Percentiles rank a stretch among this genome's conserved stretches.
Conservation (phyloP, 805 yeast genomes). For the Barnettozyma vustinii region DNA sequence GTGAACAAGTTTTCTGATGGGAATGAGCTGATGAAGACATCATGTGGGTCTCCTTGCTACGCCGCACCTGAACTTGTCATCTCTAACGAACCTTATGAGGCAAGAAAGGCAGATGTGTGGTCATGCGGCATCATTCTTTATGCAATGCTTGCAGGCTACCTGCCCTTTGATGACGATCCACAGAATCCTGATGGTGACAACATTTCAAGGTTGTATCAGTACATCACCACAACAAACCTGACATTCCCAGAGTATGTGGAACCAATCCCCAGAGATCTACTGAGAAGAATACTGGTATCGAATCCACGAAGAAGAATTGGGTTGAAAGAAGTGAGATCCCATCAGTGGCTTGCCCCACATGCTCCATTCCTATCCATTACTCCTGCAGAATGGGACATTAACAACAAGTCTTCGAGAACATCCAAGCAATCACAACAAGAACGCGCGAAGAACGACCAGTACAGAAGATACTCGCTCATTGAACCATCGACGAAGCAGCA, state of each 20-base stretch:
- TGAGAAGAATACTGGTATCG: slow-evolving; percentile 78
- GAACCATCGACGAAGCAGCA: slow-evolving; percentile 37
- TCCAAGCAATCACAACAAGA: slow-evolving; percentile 15
- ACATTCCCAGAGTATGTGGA: slow-evolving; percentile 93
- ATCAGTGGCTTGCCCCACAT: slow-evolving; percentile 87
- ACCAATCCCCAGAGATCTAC: slow-evolving; percentile 85
- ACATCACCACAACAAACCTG: slow-evolving; percentile 84
- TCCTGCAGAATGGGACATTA: slow-evolving; percentile 83
- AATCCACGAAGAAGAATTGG: slow-evolving; percentile 75
- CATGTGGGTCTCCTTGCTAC: slow-evolving; percentile 97
- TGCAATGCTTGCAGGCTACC: slow-evolving; percentile 95
- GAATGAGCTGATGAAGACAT: slow-evolving; percentile 82
- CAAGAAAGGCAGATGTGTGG: slow-evolving; percentile 94
- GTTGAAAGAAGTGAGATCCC: slow-evolving; percentile 66
- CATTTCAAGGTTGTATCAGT: slow-evolving; percentile 83
- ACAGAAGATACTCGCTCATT: slow-evolving; percentile 38
- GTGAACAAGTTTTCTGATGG: slow-evolving; percentile 69
- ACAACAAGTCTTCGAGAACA: slow-evolving; percentile 20
- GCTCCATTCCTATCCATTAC: slow-evolving; percentile 75
- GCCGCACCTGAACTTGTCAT: slow-evolving; percentile 97
- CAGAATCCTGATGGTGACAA: slow-evolving; percentile 95
- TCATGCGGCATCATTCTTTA: slow-evolving; percentile 92
- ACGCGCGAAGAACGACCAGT: slow-evolving; percentile 18
- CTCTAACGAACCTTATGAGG: slow-evolving; percentile 81
- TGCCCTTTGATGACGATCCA: slow-evolving; percentile 97